Percentiles rank a stretch among this genome's conserved stretches.
Evolutionary conservation across 169 alveolate genomes (phyloP).

Genomic region (Besnoitia besnoiti): DNA sequence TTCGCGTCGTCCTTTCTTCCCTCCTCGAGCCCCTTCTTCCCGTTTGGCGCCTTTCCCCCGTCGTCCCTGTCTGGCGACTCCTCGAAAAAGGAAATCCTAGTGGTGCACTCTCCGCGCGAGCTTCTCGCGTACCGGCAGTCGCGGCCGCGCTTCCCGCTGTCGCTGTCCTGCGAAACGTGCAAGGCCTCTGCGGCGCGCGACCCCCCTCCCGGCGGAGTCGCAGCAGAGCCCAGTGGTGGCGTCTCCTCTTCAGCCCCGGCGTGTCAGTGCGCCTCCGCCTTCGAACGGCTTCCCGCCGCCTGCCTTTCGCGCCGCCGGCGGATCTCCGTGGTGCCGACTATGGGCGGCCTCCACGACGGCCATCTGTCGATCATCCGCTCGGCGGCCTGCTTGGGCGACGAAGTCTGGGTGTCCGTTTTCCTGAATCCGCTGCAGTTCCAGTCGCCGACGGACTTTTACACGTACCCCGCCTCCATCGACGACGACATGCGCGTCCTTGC

Average conservation of each 20-base stretch:
- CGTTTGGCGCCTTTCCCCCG: neutral
- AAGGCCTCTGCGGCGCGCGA: neutral
- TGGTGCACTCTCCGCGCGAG: constrained; percentile 24
- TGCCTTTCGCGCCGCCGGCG: neutral
- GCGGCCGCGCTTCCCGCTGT: neutral
- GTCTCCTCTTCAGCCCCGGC: neutral
- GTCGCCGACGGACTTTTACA: constrained; percentile 17
- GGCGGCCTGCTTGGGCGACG: constrained; percentile 41
- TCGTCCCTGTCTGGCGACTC: neutral
- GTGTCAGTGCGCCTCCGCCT: neutral
- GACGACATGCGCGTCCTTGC: constrained; percentile 21
- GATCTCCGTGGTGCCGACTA: constrained; percentile 42
- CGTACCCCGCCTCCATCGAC: constrained; percentile 42
- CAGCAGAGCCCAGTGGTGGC: neutral
- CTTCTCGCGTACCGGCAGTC: constrained; percentile 8
- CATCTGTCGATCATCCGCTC: constrained; percentile 40
- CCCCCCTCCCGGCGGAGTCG: neutral
- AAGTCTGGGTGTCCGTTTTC: constrained; percentile 55
- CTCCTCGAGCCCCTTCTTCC: neutral
- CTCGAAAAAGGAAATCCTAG: neutral
- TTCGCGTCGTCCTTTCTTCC: neutral
- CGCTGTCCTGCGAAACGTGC: no score
- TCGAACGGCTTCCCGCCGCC: neutral
- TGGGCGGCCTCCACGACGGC: constrained; percentile 65
- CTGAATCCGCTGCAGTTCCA: constrained; percentile 58